These are phyloP conservation scores for Colletotrichum cereale DNA, from an alignment of 2,329 filamentous ascomycete genomes.

Conservation along the genomic window DNA sequence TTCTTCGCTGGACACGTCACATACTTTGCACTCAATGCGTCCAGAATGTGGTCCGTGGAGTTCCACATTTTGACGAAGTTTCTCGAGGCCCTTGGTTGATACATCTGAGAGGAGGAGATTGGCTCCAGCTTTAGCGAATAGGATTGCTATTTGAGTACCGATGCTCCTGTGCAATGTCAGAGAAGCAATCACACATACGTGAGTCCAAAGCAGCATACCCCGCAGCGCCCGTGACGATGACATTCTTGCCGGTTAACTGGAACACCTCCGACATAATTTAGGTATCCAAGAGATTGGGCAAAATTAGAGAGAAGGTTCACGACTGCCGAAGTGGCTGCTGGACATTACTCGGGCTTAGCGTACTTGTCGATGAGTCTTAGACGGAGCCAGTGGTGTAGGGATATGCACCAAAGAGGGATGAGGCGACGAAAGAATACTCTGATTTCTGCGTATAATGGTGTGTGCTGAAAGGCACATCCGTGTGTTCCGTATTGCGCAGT, in stretches of 20 bases:
- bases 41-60: conserved; percentile 64
- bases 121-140: conserved; percentile 79
- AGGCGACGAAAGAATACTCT: too few species aligned
- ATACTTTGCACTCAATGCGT: conserved; percentile 56
- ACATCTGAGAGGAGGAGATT: conserved; percentile 80
- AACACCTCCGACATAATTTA: conserved; percentile 23
- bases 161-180: conserved; percentile 59
- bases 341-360: too few species aligned
- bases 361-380: too few species aligned
- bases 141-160: conserved; percentile 79
- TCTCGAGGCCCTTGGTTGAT: conserved; percentile 72
- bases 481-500: too few species aligned
- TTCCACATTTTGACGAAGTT: conserved; percentile 70
- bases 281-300: not conserved
- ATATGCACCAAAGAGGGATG: too few species aligned
- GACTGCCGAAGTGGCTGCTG: too few species aligned
- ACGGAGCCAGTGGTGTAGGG: too few species aligned
- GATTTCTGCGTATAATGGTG: too few species aligned
- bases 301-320: not conserved
- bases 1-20: conserved; percentile 77
- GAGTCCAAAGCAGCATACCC: conserved; percentile 59
- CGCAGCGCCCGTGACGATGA: conserved; percentile 75
- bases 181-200: conserved; percentile 56
- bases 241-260: conserved; percentile 48
- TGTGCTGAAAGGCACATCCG: too few species aligned